Conservation (phyloP, 148 eudicot species). For the Heliosperma pusillum region DNA sequence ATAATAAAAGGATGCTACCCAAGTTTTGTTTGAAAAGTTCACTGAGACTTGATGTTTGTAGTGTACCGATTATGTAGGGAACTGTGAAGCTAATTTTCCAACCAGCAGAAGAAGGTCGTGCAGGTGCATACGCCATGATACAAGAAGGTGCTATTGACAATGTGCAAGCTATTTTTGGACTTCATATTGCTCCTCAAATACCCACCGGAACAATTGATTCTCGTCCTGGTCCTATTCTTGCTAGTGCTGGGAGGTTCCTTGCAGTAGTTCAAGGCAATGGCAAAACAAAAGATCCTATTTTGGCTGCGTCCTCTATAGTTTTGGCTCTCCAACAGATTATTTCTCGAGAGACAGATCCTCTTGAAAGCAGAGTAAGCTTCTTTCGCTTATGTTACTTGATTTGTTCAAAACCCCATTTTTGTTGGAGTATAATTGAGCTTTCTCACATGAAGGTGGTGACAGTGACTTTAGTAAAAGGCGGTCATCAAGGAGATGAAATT, state of each 20-base stretch:
- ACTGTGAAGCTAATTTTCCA: constrained; percentile 43
- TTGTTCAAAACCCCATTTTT: background rate
- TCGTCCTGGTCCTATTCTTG: constrained; percentile 31
- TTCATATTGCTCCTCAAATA: constrained; percentile 26
- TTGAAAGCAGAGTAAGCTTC: constrained; percentile 24
- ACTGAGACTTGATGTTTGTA: constrained; percentile 11
- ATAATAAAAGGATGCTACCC: background rate
- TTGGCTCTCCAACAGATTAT: constrained; percentile 38
- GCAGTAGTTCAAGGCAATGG: constrained; percentile 25
- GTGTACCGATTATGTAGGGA: constrained; percentile 26
- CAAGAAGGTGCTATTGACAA: constrained; percentile 37
- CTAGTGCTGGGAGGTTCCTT: constrained; percentile 29
- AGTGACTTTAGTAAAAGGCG: constrained; percentile 26
- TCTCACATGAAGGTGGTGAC: constrained; percentile 22
- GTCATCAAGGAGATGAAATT: constrained; percentile 25
- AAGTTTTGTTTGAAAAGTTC: background rate
- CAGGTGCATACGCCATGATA: constrained; percentile 46
- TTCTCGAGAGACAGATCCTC: constrained; percentile 40
- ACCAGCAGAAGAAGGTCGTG: constrained; percentile 44
- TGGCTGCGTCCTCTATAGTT: constrained; percentile 30
- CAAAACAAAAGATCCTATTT: constrained; percentile 24
- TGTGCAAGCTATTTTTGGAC: constrained; percentile 40
- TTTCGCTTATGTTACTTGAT: background rate
- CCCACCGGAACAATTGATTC: constrained; percentile 29
- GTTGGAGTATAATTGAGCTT: background rate